phyloP scores from a whole-genome alignment of 2,329 filamentous ascomycete species.

The Coniochaeta sp. region DNA sequence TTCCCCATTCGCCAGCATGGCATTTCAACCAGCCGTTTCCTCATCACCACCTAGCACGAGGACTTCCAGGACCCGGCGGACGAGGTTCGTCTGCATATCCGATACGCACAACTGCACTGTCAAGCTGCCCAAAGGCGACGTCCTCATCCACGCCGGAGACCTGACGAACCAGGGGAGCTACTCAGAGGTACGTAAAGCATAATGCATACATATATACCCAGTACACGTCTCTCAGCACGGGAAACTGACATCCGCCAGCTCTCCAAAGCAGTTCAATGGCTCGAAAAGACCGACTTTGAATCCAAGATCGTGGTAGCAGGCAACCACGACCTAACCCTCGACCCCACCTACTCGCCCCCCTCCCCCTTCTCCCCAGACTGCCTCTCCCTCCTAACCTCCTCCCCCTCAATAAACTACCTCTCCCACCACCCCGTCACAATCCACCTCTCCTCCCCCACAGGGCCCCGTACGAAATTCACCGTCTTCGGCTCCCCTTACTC shows the following conservation, averaged over 20 bases:
- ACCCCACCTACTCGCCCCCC: slow-evolving; percentile 52
- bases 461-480: slow-evolving; percentile 53
- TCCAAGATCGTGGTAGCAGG: slow-evolving; percentile 65
- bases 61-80: slow-evolving; percentile 30
- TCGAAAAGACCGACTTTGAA: slow-evolving; percentile 61
- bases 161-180: slow-evolving; percentile 65
- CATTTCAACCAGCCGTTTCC: neutral
- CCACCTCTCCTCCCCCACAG: slow-evolving; percentile 43
- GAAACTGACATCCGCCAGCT: too few relatives aligned
- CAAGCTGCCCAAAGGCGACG: slow-evolving; percentile 63
- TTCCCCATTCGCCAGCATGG: neutral
- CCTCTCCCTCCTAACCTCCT: slow-evolving; percentile 44
- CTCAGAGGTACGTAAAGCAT: slow-evolving; percentile 34
- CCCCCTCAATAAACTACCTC: slow-evolving; percentile 56
- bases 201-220: too few relatives aligned
- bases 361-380: slow-evolving; percentile 28
- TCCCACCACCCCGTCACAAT: slow-evolving; percentile 49
- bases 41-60: neutral
- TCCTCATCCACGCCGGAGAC: slow-evolving; percentile 71
- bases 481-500: slow-evolving; percentile 68
- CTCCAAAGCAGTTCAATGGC: slow-evolving; percentile 56
- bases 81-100: slow-evolving; percentile 67
- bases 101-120: slow-evolving; percentile 66
- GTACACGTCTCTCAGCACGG: too few relatives aligned
- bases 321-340: slow-evolving; percentile 70